Conservation (phyloP, 1,284 basidiomycete species). For the Xanthoconium separans region DNA sequence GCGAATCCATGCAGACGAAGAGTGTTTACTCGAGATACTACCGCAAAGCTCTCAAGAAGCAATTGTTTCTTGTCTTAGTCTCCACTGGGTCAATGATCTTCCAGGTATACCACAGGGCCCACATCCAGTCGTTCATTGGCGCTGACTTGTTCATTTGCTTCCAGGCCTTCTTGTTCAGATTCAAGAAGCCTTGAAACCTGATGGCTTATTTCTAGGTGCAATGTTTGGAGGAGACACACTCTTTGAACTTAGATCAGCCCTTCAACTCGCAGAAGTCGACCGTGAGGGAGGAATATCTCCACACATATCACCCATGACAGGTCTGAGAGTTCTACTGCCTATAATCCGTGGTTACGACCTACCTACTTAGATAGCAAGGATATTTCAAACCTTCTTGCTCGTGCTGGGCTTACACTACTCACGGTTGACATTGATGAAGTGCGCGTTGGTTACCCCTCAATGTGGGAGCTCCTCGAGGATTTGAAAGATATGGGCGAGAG, state of each 20-base stretch:
- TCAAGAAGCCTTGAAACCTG: conserved; percentile 81
- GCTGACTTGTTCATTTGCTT: neutral
- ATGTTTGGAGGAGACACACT: conserved; percentile 96
- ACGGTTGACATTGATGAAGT: conserved; percentile 97
- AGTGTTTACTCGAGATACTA: conserved; percentile 64
- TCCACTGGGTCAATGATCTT: conserved; percentile 99
- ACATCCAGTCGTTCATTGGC: neutral
- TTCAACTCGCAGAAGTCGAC: conserved; percentile 95
- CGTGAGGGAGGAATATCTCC: conserved; percentile 95
- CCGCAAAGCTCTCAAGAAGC: conserved; percentile 83
- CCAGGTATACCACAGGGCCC: conserved; percentile 70
- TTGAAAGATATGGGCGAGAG: conserved; percentile 95
- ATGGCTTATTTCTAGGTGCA: conserved; percentile 93
- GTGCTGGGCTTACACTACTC: conserved; percentile 92
- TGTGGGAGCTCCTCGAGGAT: conserved; percentile 96
- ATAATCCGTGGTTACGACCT: neutral
- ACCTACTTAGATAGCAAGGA: conserved; percentile 74
- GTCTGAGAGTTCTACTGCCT: conserved; percentile 40
- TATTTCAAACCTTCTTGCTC: conserved; percentile 86
- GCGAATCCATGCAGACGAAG: conserved; percentile 77
- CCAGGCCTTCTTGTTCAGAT: conserved; percentile 87
- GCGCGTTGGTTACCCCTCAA: conserved; percentile 87
- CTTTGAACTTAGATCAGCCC: conserved; percentile 87
- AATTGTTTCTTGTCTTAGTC: conserved; percentile 85
- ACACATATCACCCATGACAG: conserved; percentile 95